Conservation (phyloP, 257 asterid genomes). For the Solanum dulcamara region DNA sequence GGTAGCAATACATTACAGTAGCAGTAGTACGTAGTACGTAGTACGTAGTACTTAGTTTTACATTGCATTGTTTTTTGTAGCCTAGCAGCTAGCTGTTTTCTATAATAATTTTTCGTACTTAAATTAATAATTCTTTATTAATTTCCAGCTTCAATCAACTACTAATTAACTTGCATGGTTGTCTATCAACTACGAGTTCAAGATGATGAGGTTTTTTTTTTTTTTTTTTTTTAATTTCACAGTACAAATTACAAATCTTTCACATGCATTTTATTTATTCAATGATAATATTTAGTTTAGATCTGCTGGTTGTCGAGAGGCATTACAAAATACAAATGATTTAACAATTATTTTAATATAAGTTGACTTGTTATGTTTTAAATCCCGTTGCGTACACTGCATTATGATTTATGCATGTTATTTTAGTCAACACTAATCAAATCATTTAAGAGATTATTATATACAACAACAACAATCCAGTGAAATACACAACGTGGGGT, state of each 20-base stretch:
- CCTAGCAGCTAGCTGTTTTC: background rate
- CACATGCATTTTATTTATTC: background rate
- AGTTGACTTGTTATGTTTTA: slow-evolving; percentile 4
- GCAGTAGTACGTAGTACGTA: no score
- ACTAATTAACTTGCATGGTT: background rate
- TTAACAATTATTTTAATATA: background rate
- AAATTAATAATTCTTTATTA: background rate
- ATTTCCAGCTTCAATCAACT: background rate
- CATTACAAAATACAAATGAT: slow-evolving; percentile 9
- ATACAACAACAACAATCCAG: no score
- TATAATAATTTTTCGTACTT: background rate
- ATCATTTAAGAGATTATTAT: background rate
- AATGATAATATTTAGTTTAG: no score
- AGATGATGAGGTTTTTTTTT: background rate
- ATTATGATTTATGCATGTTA: background rate
- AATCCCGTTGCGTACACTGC: background rate
- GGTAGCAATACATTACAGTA: background rate
- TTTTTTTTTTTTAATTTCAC: background rate
- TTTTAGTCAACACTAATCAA: background rate
- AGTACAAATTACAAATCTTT: background rate
- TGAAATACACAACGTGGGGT: no score
- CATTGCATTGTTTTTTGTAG: background rate
- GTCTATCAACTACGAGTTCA: background rate
- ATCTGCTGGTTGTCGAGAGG: slow-evolving; percentile 17
- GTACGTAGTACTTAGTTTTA: background rate